Percentiles rank a stretch among this genome's conserved stretches.
Evolutionary conservation across 1,139 yeast genomes (phyloP).

Genomic region (Blastobotrys malaysiensis): DNA sequence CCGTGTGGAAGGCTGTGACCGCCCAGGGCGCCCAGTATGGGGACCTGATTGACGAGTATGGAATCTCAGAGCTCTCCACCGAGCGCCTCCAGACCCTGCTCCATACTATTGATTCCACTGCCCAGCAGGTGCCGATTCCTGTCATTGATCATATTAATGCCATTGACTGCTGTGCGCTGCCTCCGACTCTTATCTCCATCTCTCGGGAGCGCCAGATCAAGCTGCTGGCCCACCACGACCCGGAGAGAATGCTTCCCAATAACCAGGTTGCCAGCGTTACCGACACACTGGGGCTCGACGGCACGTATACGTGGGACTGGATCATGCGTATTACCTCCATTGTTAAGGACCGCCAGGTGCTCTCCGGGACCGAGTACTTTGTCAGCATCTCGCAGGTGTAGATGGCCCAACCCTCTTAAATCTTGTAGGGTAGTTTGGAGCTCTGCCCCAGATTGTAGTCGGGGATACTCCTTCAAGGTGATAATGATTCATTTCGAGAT

Average conservation of each 20-base stretch:
- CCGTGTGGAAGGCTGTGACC: slow-evolving; percentile 23
- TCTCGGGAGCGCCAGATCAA: slow-evolving; percentile 25
- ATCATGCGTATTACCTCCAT: slow-evolving; percentile 26
- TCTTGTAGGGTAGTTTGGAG: too few relatives aligned
- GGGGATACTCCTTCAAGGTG: too few relatives aligned
- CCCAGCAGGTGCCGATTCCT: slow-evolving; percentile 16
- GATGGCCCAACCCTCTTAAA: too few relatives aligned
- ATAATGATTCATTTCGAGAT: too few relatives aligned
- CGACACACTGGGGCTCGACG: not conserved
- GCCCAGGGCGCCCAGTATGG: slow-evolving; percentile 7
- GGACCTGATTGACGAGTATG: slow-evolving; percentile 20
- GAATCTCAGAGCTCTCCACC: slow-evolving; percentile 30
- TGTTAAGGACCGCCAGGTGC: slow-evolving; percentile 28
- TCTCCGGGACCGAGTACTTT: slow-evolving; percentile 26
- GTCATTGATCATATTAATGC: slow-evolving; percentile 31
- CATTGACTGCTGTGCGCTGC: slow-evolving; percentile 32
- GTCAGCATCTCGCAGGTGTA: slow-evolving; percentile 13
- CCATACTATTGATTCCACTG: slow-evolving; percentile 12
- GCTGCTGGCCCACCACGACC: slow-evolving; percentile 32
- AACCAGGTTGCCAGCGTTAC: slow-evolving; percentile 2
- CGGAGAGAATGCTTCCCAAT: slow-evolving; percentile 22
- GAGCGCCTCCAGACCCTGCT: slow-evolving; percentile 19
- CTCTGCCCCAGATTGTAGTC: too few relatives aligned
- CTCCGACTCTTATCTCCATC: slow-evolving; percentile 26
- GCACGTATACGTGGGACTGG: slow-evolving; percentile 26